Percentiles rank a stretch among this genome's conserved stretches.
phyloP scores from a whole-genome alignment of 2,329 filamentous ascomycete genomes.

The Mariannaea sp. region DNA sequence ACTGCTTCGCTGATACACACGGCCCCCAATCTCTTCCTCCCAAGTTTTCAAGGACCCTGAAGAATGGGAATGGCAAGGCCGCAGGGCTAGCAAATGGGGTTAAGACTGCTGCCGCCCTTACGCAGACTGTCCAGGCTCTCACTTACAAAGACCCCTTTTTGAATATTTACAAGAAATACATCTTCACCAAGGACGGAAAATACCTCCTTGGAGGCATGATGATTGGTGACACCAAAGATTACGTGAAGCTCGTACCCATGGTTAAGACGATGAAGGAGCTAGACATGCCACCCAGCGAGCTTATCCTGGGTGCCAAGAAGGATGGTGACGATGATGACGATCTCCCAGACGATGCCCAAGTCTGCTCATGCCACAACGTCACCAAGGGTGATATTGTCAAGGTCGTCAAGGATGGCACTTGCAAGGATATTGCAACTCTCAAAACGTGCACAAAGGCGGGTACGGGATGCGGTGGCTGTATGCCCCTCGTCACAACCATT shows the following conservation, averaged over 20 bases:
- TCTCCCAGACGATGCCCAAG: conserved; percentile 81
- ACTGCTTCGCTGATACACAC: conserved; percentile 89
- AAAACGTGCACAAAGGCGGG: conserved; percentile 92
- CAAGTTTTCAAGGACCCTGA: conserved; percentile 48
- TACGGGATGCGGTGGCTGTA: conserved; percentile 87
- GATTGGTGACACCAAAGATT: conserved; percentile 91
- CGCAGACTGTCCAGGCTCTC: conserved; percentile 75
- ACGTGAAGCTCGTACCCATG: conserved; percentile 85
- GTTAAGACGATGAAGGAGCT: conserved; percentile 82
- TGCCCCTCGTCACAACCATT: conserved; percentile 86
- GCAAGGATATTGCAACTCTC: conserved; percentile 80
- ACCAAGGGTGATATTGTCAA: conserved; percentile 79
- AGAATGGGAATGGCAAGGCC: conserved; percentile 27
- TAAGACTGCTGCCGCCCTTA: conserved; percentile 20
- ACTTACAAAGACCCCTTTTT: conserved; percentile 89
- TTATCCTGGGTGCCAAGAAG: conserved; percentile 79
- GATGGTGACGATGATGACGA: conserved; percentile 74
- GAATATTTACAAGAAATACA: conserved; percentile 90
- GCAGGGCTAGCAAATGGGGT: neutral
- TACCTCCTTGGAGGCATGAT: conserved; percentile 95
- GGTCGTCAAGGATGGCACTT: conserved; percentile 75
- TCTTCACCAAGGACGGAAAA: conserved; percentile 89
- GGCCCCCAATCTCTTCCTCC: conserved; percentile 77
- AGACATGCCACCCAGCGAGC: conserved; percentile 77
- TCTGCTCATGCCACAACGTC: conserved; percentile 94